phyloP scores from a whole-genome alignment of 352 stramenopile genomes.

The Globisporangium emineosum region DNA sequence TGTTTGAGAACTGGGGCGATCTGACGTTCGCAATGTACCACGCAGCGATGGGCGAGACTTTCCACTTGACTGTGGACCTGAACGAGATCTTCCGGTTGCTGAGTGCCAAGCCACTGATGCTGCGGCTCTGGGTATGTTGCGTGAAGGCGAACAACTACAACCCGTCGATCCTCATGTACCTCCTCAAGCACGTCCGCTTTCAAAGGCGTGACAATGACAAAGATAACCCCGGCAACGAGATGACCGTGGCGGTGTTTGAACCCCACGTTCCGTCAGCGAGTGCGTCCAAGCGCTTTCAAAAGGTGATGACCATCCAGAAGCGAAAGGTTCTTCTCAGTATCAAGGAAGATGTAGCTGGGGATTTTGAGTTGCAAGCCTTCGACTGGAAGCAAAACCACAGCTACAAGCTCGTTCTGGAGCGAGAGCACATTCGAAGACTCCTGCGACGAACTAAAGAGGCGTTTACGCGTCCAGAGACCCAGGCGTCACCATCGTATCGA shows the following conservation, averaged over 20 bases:
- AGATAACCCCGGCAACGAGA: neutral
- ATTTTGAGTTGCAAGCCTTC: constrained; percentile 43
- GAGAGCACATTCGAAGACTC: constrained; percentile 37
- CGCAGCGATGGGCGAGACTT: constrained; percentile 28
- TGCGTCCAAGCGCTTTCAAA: constrained; percentile 24
- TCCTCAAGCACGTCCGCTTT: constrained; percentile 45
- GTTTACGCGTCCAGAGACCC: neutral
- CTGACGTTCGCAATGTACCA: constrained; percentile 56
- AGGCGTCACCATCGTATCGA: neutral
- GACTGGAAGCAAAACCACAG: constrained; percentile 37
- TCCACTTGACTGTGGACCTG: constrained; percentile 31
- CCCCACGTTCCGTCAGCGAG: neutral
- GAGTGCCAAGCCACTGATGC: constrained; percentile 32
- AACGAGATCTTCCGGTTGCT: constrained; percentile 34
- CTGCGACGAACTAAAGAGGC: constrained; percentile 17
- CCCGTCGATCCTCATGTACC: constrained; percentile 33
- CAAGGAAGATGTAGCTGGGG: constrained; percentile 30
- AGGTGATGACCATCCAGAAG: constrained; percentile 29
- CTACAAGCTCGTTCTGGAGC: constrained; percentile 48
- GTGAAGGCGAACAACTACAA: constrained; percentile 72
- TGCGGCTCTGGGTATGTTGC: constrained; percentile 63
- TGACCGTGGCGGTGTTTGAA: constrained; percentile 4
- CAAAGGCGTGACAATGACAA: neutral
- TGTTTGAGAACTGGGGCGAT: constrained; percentile 83
- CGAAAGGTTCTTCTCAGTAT: constrained; percentile 50